Conservation (phyloP, 371 early-diverging fungal genomes). For the Mycotypha africana region DNA sequence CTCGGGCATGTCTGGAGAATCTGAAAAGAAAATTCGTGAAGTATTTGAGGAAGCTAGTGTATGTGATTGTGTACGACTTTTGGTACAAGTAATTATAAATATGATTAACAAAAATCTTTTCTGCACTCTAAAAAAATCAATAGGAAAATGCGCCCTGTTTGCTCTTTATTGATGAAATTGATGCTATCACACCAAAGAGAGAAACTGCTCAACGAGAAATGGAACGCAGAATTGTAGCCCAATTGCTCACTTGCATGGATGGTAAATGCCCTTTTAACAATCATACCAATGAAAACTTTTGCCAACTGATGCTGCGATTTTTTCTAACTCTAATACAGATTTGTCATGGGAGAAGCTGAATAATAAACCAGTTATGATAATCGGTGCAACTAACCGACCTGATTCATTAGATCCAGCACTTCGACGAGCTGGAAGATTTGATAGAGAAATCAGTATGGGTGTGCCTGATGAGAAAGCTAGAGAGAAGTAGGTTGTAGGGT, state of each 20-base stretch:
- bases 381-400: constrained; percentile 99
- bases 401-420: constrained; percentile 98
- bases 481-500: constrained; percentile 55
- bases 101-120: no score
- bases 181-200: constrained; percentile 99
- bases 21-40: constrained; percentile 98
- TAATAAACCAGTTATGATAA: constrained; percentile 91
- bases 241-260: constrained; percentile 98
- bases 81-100: no score
- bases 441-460: constrained; percentile 96
- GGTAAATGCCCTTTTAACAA: no score
- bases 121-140: no score
- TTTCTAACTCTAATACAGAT: constrained; percentile 31
- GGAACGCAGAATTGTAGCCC: constrained; percentile 98
- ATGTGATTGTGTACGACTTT: constrained; percentile 8
- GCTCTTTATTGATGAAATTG: constrained; percentile 99
- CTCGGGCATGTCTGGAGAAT: constrained; percentile 99
- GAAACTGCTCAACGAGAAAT: constrained; percentile 99
- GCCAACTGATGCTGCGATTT: neutral
- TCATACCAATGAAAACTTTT: no score
- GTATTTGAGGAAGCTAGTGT: constrained; percentile 95
- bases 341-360: constrained; percentile 82
- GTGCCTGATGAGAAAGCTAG: constrained; percentile 96
- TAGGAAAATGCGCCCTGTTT: constrained; percentile 80
- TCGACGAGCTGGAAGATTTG: constrained; percentile 97